Percentiles rank a stretch among this genome's conserved stretches.
phyloP scores from a whole-genome alignment of 495 filamentous ascomycete genomes.

The Lophiostoma macrostomum region DNA sequence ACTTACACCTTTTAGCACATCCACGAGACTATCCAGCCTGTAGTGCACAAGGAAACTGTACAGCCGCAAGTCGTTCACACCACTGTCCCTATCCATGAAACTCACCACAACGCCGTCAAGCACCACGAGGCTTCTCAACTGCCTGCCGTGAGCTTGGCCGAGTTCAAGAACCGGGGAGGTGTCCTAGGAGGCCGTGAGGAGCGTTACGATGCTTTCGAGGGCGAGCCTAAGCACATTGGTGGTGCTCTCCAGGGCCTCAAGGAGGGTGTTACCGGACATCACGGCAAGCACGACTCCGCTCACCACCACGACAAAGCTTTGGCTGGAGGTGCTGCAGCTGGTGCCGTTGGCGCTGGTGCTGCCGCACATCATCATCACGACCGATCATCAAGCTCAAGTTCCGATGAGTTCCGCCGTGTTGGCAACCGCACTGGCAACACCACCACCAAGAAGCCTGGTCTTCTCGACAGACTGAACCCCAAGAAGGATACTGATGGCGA shows the following conservation, averaged over 20 bases:
- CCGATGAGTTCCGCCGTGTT: not conserved
- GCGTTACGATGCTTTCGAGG: conserved; percentile 55
- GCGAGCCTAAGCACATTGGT: conserved; percentile 52
- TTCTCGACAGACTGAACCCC: conserved; percentile 50
- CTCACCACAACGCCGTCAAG: conserved; percentile 58
- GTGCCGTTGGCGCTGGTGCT: not conserved
- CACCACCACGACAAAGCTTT: not conserved
- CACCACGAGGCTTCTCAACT: conserved; percentile 57
- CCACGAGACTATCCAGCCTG: conserved; percentile 62
- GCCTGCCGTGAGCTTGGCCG: conserved; percentile 58
- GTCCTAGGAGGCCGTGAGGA: conserved; percentile 53
- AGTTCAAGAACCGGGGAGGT: conserved; percentile 59
- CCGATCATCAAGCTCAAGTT: too few species aligned
- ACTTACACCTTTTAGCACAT: conserved; percentile 48
- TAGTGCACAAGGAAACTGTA: conserved; percentile 61
- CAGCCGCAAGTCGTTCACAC: conserved; percentile 65
- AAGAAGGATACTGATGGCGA: conserved; percentile 46
- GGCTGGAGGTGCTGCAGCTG: not conserved
- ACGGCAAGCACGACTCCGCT: not conserved
- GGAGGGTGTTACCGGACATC: not conserved
- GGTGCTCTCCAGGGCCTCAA: not conserved
- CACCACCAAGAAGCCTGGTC: conserved; percentile 38
- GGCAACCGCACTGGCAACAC: conserved; percentile 3
- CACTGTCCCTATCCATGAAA: conserved; percentile 64
- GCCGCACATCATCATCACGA: not conserved